Evolutionary conservation across 2,329 filamentous ascomycete genomes (phyloP).

Genomic region (Aspergillus neoniger): DNA sequence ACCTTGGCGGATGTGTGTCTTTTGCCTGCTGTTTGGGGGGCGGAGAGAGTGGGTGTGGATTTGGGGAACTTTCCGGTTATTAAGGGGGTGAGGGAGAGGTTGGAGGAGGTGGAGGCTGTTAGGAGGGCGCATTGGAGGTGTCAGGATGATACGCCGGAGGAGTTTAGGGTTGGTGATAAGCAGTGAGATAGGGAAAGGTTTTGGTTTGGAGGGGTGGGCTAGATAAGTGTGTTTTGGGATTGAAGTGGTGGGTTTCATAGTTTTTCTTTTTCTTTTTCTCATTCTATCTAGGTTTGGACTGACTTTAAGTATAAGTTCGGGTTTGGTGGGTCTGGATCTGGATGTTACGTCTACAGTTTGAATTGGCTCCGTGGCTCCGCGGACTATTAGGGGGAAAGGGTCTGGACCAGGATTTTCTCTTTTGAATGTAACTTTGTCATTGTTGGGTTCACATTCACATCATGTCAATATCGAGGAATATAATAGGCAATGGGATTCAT

Average conservation of each 20-base stretch:
- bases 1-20: constrained; percentile 62
- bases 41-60: constrained; percentile 58
- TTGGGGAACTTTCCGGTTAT: constrained; percentile 53
- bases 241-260: not conserved
- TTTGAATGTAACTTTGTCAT: not conserved
- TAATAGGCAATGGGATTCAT: no score
- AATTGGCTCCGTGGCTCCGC: not conserved
- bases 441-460: no score
- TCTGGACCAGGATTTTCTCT: not conserved
- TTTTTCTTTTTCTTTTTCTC: not conserved
- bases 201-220: no score
- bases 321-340: not conserved
- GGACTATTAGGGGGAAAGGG: not conserved
- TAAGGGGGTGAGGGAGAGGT: constrained; percentile 46
- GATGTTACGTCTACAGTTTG: not conserved
- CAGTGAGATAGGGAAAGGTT: not conserved
- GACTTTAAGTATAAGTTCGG: not conserved
- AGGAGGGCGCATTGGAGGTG: constrained; percentile 55
- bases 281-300: not conserved
- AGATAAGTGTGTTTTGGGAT: no score
- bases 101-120: constrained; percentile 55
- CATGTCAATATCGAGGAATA: not conserved
- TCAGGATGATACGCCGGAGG: constrained; percentile 57
- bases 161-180: constrained; percentile 35
- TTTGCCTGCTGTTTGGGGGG: constrained; percentile 61